These are phyloP conservation scores for Leptographium wingfieldii DNA, from an alignment of 2,329 filamentous ascomycete genomes.

Conservation along the genomic window DNA sequence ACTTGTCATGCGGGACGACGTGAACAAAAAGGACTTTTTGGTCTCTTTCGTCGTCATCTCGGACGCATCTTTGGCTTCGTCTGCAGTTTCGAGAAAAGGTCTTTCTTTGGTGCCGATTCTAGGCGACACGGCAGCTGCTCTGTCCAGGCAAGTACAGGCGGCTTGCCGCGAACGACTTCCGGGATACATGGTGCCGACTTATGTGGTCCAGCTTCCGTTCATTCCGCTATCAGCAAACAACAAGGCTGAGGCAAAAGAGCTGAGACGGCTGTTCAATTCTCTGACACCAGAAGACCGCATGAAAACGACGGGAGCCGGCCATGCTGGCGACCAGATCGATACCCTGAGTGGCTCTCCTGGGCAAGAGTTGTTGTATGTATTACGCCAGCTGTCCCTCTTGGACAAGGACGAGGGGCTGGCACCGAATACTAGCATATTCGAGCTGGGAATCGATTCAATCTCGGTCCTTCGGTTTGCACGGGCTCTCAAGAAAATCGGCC, in stretches of 20 bases:
- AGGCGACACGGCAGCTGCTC: conserved; percentile 21
- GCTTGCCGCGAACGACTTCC: conserved; percentile 61
- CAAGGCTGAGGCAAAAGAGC: conserved; percentile 64
- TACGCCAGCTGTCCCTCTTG: conserved; percentile 41
- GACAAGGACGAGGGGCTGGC: conserved; percentile 29
- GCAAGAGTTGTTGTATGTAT: conserved; percentile 16
- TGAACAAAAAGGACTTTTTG: conserved; percentile 68
- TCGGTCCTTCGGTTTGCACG: conserved; percentile 61
- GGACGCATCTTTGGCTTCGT: not conserved
- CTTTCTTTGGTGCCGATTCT: conserved; percentile 15
- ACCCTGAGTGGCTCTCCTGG: not conserved
- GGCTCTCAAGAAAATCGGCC: conserved; percentile 49
- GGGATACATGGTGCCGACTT: conserved; percentile 82
- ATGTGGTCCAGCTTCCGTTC: conserved; percentile 56
- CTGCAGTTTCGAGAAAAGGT: not conserved
- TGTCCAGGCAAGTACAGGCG: conserved; percentile 36
- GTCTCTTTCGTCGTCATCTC: conserved; percentile 55
- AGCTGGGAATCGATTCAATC: conserved; percentile 80
- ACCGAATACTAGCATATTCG: conserved; percentile 59
- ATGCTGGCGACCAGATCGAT: conserved; percentile 10
- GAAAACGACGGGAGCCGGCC: conserved; percentile 36
- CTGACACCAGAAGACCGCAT: conserved; percentile 51
- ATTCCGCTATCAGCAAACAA: conserved; percentile 83
- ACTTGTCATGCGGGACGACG: conserved; percentile 57
- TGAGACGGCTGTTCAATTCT: conserved; percentile 53